These are phyloP conservation scores for Gaeumannomyces sp. DNA, from an alignment of 2,329 filamentous ascomycete genomes.

Conservation along the genomic window DNA sequence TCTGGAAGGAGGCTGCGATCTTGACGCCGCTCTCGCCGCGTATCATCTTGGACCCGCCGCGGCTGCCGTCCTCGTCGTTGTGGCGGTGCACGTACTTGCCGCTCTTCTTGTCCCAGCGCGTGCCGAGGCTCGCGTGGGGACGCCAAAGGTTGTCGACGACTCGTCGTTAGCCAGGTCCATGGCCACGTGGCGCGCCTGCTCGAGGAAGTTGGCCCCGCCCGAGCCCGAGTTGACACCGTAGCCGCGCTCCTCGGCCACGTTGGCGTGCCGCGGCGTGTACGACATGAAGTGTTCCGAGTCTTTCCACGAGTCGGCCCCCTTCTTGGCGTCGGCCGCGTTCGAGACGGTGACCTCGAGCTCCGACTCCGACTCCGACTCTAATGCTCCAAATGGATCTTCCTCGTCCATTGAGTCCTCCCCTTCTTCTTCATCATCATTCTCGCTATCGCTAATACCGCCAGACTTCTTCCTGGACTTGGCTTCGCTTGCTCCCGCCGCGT, in stretches of 20 bases:
- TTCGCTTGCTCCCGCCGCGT: conserved; percentile 36
- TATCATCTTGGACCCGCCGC: conserved; percentile 61
- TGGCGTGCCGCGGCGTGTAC: conserved; percentile 76
- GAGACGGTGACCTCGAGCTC: conserved; percentile 68
- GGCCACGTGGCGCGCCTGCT: conserved; percentile 76
- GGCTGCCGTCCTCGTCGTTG: conserved; percentile 92
- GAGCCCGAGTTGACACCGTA: conserved; percentile 88
- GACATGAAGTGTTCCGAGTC: conserved; percentile 95
- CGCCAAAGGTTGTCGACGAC: conserved; percentile 68
- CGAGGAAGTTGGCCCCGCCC: conserved; percentile 71
- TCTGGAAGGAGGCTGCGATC: conserved; percentile 89
- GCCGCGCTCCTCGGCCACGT: conserved; percentile 80
- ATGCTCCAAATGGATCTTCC: conserved; percentile 27
- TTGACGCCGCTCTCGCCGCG: conserved; percentile 89
- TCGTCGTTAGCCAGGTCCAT: conserved; percentile 96
- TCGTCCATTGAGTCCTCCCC: conserved; percentile 27
- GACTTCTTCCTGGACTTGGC: conserved; percentile 20
- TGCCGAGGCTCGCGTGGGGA: conserved; percentile 61
- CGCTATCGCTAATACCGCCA: conserved; percentile 24
- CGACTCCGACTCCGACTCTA: conserved; percentile 52
- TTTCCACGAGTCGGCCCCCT: conserved; percentile 50
- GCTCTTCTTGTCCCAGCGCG: conserved; percentile 96
- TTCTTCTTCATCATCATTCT: conserved; percentile 25
- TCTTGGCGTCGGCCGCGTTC: conserved; percentile 40
- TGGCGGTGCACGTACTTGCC: conserved; percentile 89